Evolutionary conservation across 805 yeast species (phyloP), one percentile per base, ranked within the genome.

Genomic region (Saturnispora dispora): DNA sequence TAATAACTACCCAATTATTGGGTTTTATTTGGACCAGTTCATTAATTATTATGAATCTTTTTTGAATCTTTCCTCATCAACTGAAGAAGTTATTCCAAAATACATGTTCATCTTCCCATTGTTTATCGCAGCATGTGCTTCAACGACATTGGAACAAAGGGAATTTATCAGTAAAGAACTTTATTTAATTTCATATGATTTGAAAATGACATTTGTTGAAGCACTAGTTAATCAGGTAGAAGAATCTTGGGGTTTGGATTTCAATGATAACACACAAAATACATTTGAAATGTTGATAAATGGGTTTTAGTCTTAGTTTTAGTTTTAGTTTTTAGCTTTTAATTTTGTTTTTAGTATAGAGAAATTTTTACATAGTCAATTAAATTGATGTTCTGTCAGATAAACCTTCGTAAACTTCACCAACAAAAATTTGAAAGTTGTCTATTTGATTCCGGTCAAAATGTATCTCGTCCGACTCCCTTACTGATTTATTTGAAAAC

Each of bases 331-430:
- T 46, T 42, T 47, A 4, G 28, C 11, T 42, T 43, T 25, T 25
- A 25, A 25, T 25, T 25, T 25, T 9, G 9, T 25, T 25, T 25
- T 25, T 25, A 25, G 27, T 30, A 22, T 28, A 30, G 23, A 30
- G 33, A 30, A 11, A 30, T 11, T 30, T 5, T 8, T 30, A 30
- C 10, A 30, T 11, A 13, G 2, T 2, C 13, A 30, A 13, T 52
- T 54, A 66, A 18, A 63, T 59, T 9, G 71, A 67, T 3, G 67
- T 65, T 25, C 70, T 55, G 52, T 66, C 70, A 25, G 60, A 54
- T 20, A 68, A 58, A 1, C 71, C 71, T 49, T 69, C 71, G 51
- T 67, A 69, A 9, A 63, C 53, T 48, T 68, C 70, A 6, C 72
- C 72, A 2, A 68, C 55, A 18, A 55, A 54, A 15, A 56, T 57